Percentiles rank a stretch among this genome's conserved stretches.
phyloP scores from a whole-genome alignment of 164 flowering plant genomes.

The Kingdonia uniflora region DNA sequence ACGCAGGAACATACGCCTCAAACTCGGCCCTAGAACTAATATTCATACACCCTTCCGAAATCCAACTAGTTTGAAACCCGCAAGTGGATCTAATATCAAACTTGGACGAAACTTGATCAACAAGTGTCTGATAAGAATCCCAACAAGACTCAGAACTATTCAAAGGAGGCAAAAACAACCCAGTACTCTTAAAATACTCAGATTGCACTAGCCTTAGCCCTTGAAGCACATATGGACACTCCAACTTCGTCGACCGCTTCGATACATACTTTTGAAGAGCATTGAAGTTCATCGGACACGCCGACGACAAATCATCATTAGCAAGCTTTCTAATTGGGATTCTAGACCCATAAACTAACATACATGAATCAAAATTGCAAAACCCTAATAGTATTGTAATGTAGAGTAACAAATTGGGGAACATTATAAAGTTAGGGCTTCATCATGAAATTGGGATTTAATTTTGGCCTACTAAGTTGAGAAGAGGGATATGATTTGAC shows the following conservation, averaged over 20 bases:
- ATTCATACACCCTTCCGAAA: constrained; percentile 49
- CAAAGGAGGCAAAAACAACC: constrained; percentile 35
- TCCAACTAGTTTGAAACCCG: constrained; percentile 35
- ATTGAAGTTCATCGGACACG: constrained; percentile 39
- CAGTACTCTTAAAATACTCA: constrained; percentile 31
- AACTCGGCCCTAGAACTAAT: constrained; percentile 35
- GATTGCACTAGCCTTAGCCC: constrained; percentile 40
- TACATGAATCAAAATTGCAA: neutral
- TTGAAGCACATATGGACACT: constrained; percentile 29
- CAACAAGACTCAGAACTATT: constrained; percentile 43
- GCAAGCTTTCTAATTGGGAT: constrained; percentile 6
- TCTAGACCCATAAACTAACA: neutral
- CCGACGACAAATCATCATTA: constrained; percentile 1
- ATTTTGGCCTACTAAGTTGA: too few species aligned
- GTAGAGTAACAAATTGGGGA: constrained; percentile 3
- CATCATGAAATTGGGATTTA: too few species aligned
- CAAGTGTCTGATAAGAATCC: constrained; percentile 22
- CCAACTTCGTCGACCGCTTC: neutral
- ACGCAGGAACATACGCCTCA: constrained; percentile 19
- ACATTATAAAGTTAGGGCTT: too few species aligned
- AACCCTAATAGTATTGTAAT: constrained; percentile 1
- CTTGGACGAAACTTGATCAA: constrained; percentile 13
- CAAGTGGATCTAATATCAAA: constrained; percentile 33
- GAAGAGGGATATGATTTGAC: too few species aligned
- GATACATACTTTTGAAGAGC: constrained; percentile 19